Evolutionary conservation across 2,329 filamentous ascomycete species (phyloP).

Genomic region (Alternaria dauci): DNA sequence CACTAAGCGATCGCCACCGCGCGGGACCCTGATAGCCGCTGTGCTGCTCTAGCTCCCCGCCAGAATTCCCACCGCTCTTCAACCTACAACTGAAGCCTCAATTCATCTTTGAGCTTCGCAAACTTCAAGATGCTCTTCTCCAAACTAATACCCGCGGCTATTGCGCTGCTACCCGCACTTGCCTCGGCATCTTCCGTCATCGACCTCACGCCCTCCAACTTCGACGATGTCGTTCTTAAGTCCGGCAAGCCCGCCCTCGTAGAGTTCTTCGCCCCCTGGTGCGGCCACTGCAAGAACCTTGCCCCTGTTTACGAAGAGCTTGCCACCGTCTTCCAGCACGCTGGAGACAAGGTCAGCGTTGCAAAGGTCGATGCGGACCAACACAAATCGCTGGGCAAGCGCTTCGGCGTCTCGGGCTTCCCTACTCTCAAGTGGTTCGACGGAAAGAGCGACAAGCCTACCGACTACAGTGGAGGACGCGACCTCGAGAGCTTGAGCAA

Average conservation of each 20-base stretch:
- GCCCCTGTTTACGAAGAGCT: slow-evolving; percentile 96
- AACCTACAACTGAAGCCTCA: slow-evolving; percentile 27
- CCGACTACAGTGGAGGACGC: slow-evolving; percentile 85
- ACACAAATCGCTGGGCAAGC: slow-evolving; percentile 82
- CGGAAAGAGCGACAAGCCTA: slow-evolving; percentile 85
- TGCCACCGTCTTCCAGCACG: slow-evolving; percentile 74
- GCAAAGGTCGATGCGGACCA: slow-evolving; percentile 96
- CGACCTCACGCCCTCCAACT: slow-evolving; percentile 89
- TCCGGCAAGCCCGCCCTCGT: slow-evolving; percentile 95
- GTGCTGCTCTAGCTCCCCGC: slow-evolving; percentile 24
- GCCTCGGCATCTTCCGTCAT: slow-evolving; percentile 81
- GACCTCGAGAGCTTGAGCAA: slow-evolving; percentile 84
- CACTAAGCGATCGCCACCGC: slow-evolving; percentile 39
- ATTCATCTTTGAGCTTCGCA: slow-evolving; percentile 29
- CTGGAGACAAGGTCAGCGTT: slow-evolving; percentile 80
- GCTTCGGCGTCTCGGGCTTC: slow-evolving; percentile 91
- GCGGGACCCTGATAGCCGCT: slow-evolving; percentile 26
- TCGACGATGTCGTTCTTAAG: slow-evolving; percentile 87
- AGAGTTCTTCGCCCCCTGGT: slow-evolving; percentile 99
- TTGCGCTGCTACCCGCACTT: slow-evolving; percentile 45
- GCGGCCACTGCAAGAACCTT: slow-evolving; percentile 98
- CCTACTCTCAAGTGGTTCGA: slow-evolving; percentile 98
- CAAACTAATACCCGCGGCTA: slow-evolving; percentile 40
- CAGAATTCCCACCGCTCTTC: slow-evolving; percentile 23
- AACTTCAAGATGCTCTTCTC: slow-evolving; percentile 44